These are phyloP conservation scores for Yamadazyma diospyri DNA, from an alignment of 1,139 yeast species.

Conservation along the genomic window DNA sequence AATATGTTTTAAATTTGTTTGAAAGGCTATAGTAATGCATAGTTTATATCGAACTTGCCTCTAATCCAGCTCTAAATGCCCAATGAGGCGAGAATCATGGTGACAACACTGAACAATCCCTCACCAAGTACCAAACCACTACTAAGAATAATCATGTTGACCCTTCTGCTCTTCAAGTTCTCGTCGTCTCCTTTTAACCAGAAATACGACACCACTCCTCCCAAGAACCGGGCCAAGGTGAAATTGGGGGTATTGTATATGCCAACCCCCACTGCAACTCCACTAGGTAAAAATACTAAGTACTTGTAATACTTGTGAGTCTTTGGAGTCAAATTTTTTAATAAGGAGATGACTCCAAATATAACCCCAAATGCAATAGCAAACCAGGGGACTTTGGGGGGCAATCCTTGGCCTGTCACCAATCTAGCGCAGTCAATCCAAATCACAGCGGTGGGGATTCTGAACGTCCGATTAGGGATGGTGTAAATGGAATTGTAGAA, in stretches of 20 bases:
- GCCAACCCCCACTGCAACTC: constrained; percentile 97
- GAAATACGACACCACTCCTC: constrained; percentile 70
- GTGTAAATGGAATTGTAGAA: constrained; percentile 77
- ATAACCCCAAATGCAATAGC: constrained; percentile 63
- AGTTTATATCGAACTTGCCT: no score
- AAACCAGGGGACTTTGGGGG: constrained; percentile 68
- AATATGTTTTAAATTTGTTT: no score
- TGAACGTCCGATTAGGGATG: constrained; percentile 75
- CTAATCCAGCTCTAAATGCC: constrained; percentile 5
- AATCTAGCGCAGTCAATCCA: constrained; percentile 96
- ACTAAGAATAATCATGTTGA: constrained; percentile 79
- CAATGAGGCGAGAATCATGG: constrained; percentile 72
- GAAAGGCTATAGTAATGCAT: no score
- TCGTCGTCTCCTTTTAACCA: constrained; percentile 47
- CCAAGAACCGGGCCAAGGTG: constrained; percentile 87
- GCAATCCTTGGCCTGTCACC: constrained; percentile 88
- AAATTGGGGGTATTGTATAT: constrained; percentile 91
- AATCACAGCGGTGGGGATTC: constrained; percentile 91
- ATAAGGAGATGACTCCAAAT: constrained; percentile 66
- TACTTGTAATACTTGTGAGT: constrained; percentile 36
- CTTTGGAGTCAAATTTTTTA: constrained; percentile 52
- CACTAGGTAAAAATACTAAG: constrained; percentile 72
- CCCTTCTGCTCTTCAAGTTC: constrained; percentile 40
- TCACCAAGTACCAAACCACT: constrained; percentile 94
- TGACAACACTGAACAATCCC: constrained; percentile 79